These are phyloP conservation scores for Anethum foeniculum DNA, from an alignment of 140 eudicot species.

Conservation along the genomic window DNA sequence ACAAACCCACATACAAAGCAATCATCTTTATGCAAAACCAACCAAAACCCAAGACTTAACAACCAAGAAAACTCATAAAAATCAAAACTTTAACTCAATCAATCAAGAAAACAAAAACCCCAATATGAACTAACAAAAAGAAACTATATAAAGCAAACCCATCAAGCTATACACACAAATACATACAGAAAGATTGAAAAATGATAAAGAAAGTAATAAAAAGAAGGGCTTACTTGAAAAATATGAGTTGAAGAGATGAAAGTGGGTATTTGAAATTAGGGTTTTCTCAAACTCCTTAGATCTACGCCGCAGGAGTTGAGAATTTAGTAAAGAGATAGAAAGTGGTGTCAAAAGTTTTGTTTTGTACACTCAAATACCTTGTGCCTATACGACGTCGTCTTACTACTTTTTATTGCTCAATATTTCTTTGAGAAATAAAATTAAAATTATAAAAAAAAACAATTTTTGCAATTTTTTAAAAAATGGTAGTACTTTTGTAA, in stretches of 20 bases:
- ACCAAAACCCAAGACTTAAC: neutral
- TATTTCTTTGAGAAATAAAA: too few species aligned
- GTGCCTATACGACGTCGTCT: neutral
- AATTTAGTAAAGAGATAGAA: neutral
- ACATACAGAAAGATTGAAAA: neutral
- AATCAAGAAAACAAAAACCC: neutral
- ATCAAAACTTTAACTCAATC: neutral
- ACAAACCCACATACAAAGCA: neutral
- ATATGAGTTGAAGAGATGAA: neutral
- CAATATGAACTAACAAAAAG: neutral
- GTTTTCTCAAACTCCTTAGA: constrained; percentile 14
- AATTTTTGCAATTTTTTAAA: too few species aligned
- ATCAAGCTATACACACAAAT: neutral
- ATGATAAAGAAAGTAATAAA: neutral
- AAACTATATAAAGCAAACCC: neutral
- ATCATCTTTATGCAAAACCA: neutral
- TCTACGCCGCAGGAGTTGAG: constrained; percentile 17
- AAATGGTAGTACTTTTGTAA: too few species aligned
- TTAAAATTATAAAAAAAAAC: too few species aligned
- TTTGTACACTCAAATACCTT: neutral
- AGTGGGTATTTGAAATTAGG: neutral
- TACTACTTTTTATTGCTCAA: neutral
- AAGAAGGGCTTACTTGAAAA: neutral
- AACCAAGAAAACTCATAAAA: neutral
- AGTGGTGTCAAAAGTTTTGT: neutral